Conservation (phyloP, 2,329 filamentous ascomycete species). For the Exophiala spinifera region DNA sequence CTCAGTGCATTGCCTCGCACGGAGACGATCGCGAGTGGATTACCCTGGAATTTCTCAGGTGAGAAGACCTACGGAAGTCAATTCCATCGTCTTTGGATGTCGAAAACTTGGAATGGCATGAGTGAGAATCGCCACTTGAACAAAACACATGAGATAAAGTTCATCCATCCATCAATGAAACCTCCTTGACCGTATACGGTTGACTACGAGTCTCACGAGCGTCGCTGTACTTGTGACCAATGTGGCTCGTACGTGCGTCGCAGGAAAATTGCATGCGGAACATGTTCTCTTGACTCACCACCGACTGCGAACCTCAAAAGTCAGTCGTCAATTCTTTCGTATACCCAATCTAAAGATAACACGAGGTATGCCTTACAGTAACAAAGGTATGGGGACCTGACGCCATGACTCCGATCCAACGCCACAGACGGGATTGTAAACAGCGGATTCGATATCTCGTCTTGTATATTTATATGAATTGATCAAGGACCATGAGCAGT, state of each 20-base stretch:
- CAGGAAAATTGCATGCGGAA: not conserved
- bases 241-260: not conserved
- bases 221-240: not conserved
- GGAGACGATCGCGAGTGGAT: constrained; percentile 59
- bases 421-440: not conserved
- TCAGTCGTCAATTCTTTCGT: not conserved
- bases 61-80: constrained; percentile 45
- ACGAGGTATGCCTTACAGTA: constrained; percentile 21
- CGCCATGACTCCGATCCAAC: constrained; percentile 20
- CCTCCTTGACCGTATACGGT: not conserved
- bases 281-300: not conserved
- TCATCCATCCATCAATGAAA: not conserved
- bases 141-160: not conserved
- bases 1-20: constrained; percentile 48
- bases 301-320: not conserved
- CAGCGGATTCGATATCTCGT: too few species aligned
- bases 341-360: not conserved
- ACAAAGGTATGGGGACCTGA: constrained; percentile 28
- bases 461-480: too few species aligned
- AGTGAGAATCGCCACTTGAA: not conserved
- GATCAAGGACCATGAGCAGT: too few species aligned
- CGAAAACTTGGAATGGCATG: not conserved
- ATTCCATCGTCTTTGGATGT: not conserved
- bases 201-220: not conserved
- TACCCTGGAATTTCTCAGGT: constrained; percentile 49